phyloP scores from a whole-genome alignment of 2,329 filamentous ascomycete species.

The Aspergillus sp. region DNA sequence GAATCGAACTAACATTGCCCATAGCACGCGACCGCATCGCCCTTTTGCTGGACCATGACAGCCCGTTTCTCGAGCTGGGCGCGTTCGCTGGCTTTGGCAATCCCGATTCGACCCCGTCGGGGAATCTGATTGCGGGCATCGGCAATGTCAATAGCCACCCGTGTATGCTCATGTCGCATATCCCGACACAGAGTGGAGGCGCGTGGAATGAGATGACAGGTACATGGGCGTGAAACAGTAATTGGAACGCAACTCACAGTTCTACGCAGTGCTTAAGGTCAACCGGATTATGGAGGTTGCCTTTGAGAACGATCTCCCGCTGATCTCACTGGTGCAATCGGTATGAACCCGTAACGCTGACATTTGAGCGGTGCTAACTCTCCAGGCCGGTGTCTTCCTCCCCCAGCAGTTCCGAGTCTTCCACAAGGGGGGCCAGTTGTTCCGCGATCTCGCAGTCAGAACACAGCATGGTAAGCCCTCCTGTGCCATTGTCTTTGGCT shows the following conservation, averaged over 20 bases:
- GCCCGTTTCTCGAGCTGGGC: conserved; percentile 47
- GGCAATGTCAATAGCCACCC: conserved; percentile 42
- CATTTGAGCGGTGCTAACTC: neutral
- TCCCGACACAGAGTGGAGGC: conserved; percentile 49
- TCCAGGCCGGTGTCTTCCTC: conserved; percentile 46
- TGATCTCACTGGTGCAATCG: conserved; percentile 48
- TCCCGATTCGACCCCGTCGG: conserved; percentile 41
- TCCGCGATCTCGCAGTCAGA: conserved; percentile 47
- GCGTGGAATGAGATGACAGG: conserved; percentile 51
- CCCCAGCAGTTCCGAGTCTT: conserved; percentile 54
- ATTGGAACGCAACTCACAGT: too few species aligned
- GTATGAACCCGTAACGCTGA: neutral
- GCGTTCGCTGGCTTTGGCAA: conserved; percentile 43
- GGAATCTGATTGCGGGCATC: conserved; percentile 46
- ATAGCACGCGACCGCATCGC: conserved; percentile 46
- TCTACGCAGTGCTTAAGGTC: conserved; percentile 33
- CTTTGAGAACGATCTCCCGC: conserved; percentile 46
- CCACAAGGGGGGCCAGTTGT: conserved; percentile 49
- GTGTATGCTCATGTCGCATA: conserved; percentile 48
- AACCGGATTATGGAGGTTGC: conserved; percentile 46
- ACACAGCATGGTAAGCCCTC: conserved; percentile 44
- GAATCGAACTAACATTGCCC: neutral
- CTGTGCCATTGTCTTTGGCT: conserved; percentile 52
- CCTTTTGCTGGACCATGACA: conserved; percentile 43
- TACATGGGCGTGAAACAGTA: neutral